These are phyloP conservation scores for Platanthera guangdongensis DNA, from an alignment of 106 monocot species.

Conservation along the genomic window DNA sequence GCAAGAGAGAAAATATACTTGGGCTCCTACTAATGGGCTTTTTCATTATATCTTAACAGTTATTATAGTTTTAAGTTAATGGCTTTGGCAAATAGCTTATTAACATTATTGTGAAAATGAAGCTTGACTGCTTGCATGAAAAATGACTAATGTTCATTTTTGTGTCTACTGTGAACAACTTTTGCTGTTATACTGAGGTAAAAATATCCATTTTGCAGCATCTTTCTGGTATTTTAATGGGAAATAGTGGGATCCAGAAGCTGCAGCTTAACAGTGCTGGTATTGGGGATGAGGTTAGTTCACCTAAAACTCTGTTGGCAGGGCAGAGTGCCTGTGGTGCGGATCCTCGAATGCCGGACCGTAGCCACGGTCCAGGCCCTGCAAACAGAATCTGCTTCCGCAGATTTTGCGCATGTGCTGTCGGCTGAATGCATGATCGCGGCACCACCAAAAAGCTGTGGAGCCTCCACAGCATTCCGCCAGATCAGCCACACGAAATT, in stretches of 20 bases:
- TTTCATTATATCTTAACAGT: too few relatives aligned
- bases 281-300: constrained; percentile 87
- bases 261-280: constrained; percentile 87
- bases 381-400: too few relatives aligned
- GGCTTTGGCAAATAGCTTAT: neutral
- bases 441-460: too few relatives aligned
- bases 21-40: too few relatives aligned
- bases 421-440: too few relatives aligned
- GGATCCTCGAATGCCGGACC: too few relatives aligned
- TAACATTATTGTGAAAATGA: neutral
- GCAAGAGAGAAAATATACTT: too few relatives aligned
- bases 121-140: neutral
- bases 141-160: neutral
- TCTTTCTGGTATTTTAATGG: constrained; percentile 76
- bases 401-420: too few relatives aligned
- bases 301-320: neutral
- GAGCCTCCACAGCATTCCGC: too few relatives aligned
- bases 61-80: neutral
- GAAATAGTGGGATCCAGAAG: constrained; percentile 80
- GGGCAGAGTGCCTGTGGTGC: neutral
- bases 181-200: neutral
- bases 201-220: constrained; percentile 45
- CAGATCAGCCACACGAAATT: too few relatives aligned
- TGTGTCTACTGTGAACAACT: neutral
- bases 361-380: too few relatives aligned